These are phyloP conservation scores for Chloris gayana DNA, from an alignment of 176 grass and related monocot species.

Conservation along the genomic window DNA sequence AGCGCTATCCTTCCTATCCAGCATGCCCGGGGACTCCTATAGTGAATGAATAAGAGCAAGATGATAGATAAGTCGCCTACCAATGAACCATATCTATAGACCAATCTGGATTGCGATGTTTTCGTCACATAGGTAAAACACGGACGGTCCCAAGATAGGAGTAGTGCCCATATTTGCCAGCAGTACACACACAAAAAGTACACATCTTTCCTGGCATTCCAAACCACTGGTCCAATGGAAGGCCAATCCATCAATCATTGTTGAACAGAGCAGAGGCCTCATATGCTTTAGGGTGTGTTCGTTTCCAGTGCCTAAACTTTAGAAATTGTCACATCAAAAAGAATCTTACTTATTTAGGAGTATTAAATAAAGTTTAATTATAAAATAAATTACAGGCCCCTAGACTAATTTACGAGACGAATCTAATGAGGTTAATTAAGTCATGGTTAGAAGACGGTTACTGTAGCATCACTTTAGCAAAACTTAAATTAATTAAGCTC, in stretches of 20 bases:
- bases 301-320: too few relatives aligned
- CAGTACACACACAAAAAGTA: conserved; percentile 41
- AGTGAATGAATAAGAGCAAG: background rate
- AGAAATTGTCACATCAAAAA: too few relatives aligned
- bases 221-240: conserved; percentile 39
- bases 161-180: conserved; percentile 53
- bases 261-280: conserved; percentile 44
- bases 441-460: too few relatives aligned
- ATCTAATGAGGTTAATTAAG: too few relatives aligned
- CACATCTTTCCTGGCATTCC: conserved; percentile 53
- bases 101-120: conserved; percentile 40
- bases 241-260: conserved; percentile 63
- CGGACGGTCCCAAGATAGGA: conserved; percentile 44
- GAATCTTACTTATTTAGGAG: too few relatives aligned
- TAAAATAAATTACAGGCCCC: too few relatives aligned
- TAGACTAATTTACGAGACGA: too few relatives aligned
- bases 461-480: too few relatives aligned
- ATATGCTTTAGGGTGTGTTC: background rate
- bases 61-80: background rate
- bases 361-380: too few relatives aligned
- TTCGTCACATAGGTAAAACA: conserved; percentile 32
- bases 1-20: background rate
- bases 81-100: background rate
- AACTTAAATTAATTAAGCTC: too few relatives aligned
- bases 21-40: background rate